Percentiles rank a stretch among this genome's conserved stretches.
Conservation (phyloP, 2,329 filamentous ascomycete genomes). For the Xylaria sp. region DNA sequence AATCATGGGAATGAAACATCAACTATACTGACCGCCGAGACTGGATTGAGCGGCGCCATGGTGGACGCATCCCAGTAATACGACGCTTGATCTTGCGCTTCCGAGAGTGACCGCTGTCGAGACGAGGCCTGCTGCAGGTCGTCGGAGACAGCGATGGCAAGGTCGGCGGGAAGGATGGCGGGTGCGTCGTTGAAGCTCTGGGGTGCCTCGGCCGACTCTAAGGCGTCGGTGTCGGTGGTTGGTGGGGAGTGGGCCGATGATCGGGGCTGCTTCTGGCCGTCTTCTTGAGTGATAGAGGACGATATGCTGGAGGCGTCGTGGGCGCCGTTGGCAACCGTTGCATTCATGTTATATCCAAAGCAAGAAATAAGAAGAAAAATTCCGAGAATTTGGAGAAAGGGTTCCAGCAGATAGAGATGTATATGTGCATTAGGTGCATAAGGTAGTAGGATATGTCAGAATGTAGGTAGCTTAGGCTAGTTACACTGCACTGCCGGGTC, state of each 20-base stretch:
- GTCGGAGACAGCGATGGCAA: conserved; percentile 36
- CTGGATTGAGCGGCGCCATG: conserved; percentile 62
- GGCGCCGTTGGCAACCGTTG: conserved; percentile 22
- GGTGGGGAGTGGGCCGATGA: conserved; percentile 28
- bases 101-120: conserved; percentile 5
- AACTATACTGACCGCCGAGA: conserved; percentile 56
- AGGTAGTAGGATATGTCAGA: neutral
- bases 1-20: conserved; percentile 3
- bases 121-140: conserved; percentile 28
- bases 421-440: neutral
- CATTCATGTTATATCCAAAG: conserved; percentile 21
- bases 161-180: conserved; percentile 34
- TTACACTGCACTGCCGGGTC: conserved; percentile 1
- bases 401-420: conserved; percentile 11
- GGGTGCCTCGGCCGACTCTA: conserved; percentile 36
- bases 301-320: conserved; percentile 14
- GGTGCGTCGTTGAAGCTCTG: conserved; percentile 34
- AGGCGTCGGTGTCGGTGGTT: conserved; percentile 31
- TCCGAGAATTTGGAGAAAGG: neutral
- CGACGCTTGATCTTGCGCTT: conserved; percentile 43
- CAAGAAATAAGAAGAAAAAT: conserved; percentile 15
- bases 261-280: conserved; percentile 2
- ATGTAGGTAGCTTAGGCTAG: neutral
- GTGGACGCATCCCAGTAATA: conserved; percentile 63
- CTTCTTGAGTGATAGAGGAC: conserved; percentile 2